Conservation (phyloP, 2,329 filamentous ascomycete species). For the Trichoderma sp. region DNA sequence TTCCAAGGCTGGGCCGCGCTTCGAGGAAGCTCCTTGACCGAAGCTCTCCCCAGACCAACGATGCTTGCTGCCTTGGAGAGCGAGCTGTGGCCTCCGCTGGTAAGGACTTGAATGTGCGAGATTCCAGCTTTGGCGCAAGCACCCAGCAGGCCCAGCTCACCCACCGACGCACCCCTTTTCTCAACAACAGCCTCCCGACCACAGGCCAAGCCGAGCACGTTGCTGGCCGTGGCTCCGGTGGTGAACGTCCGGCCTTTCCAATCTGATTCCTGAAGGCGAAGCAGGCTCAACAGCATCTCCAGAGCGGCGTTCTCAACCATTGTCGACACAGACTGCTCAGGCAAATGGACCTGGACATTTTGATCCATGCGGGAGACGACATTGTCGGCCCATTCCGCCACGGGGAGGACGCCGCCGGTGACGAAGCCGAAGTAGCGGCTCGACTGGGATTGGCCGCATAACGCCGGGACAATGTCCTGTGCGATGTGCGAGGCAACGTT, state of each 20-base stretch:
- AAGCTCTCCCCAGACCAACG: slow-evolving; percentile 72
- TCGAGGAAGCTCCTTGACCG: slow-evolving; percentile 62
- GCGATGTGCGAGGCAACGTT: slow-evolving; percentile 46
- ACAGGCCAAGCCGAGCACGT: slow-evolving; percentile 74
- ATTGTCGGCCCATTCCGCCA: slow-evolving; percentile 80
- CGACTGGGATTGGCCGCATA: slow-evolving; percentile 66
- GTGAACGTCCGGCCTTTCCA: slow-evolving; percentile 59
- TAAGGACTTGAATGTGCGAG: slow-evolving; percentile 72
- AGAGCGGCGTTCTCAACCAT: slow-evolving; percentile 75
- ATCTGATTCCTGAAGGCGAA: slow-evolving; percentile 54
- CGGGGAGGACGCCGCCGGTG: slow-evolving; percentile 76
- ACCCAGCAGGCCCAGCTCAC: slow-evolving; percentile 67
- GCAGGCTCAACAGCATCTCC: slow-evolving; percentile 66
- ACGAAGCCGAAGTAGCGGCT: slow-evolving; percentile 86
- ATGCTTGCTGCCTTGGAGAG: slow-evolving; percentile 80
- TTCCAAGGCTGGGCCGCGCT: slow-evolving; percentile 62
- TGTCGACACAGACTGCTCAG: slow-evolving; percentile 72
- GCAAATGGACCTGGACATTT: slow-evolving; percentile 81
- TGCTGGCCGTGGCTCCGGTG: slow-evolving; percentile 71
- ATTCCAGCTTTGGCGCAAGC: slow-evolving; percentile 67
- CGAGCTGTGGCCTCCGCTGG: slow-evolving; percentile 81
- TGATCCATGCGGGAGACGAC: slow-evolving; percentile 81
- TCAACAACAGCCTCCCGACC: slow-evolving; percentile 65
- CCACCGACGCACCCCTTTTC: slow-evolving; percentile 50
- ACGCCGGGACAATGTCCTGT: slow-evolving; percentile 54